Conservation (phyloP, 2,329 filamentous ascomycete species). For the Triangularia setosa region DNA sequence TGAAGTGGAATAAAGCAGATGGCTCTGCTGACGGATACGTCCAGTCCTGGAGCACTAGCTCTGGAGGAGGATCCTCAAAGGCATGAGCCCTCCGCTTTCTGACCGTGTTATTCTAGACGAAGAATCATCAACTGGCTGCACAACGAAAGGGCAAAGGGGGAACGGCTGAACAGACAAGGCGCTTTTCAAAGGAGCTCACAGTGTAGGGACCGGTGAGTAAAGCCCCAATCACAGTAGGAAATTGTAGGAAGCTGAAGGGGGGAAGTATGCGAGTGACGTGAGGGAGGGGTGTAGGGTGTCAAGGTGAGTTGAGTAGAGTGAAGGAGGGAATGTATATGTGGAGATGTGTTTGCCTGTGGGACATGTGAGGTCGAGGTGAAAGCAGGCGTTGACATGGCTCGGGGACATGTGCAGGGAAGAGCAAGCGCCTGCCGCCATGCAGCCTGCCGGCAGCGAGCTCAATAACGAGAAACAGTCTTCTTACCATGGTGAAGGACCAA, state of each 20-base stretch:
- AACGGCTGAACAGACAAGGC: conserved; percentile 16
- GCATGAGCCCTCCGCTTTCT: conserved; percentile 44
- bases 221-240: conserved; percentile 14
- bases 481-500: conserved; percentile 46
- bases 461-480: conserved; percentile 32
- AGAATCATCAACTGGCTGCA: conserved; percentile 41
- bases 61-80: conserved; percentile 36
- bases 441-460: conserved; percentile 38
- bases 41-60: conserved; percentile 34
- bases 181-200: conserved; percentile 11
- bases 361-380: not conserved
- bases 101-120: conserved; percentile 33
- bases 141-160: conserved; percentile 29
- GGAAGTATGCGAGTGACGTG: conserved; percentile 2
- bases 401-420: conserved; percentile 4
- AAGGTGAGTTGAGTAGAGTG: conserved; percentile 23
- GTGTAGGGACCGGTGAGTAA: conserved; percentile 26
- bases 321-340: conserved; percentile 11
- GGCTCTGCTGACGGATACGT: conserved; percentile 17
- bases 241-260: not conserved
- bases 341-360: not conserved
- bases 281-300: conserved; percentile 20
- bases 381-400: not conserved
- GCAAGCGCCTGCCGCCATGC: conserved; percentile 39
- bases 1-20: not conserved